A percentile compares a stretch with the other conserved stretches of the same genome.
These are phyloP conservation scores for Hypoxylon lienhwacheense DNA, from an alignment of 495 filamentous ascomycete genomes.

Conservation along the genomic window DNA sequence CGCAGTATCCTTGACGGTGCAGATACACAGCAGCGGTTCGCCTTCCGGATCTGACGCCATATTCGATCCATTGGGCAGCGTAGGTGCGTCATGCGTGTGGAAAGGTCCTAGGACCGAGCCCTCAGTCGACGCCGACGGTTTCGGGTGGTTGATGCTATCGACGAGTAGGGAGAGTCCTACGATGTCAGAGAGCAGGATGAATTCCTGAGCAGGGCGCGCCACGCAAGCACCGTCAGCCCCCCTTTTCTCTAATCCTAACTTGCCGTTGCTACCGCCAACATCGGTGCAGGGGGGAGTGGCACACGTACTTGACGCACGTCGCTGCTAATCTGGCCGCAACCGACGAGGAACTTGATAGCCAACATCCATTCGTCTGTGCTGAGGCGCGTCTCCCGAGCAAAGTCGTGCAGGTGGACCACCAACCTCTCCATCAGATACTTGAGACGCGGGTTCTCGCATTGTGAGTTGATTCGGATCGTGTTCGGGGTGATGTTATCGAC, in stretches of 20 bases:
- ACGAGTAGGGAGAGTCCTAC: slow-evolving; percentile 88
- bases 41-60: slow-evolving; percentile 75
- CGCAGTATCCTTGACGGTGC: slow-evolving; percentile 68
- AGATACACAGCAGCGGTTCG: slow-evolving; percentile 73
- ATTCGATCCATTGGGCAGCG: slow-evolving; percentile 60
- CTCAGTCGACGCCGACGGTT: slow-evolving; percentile 73
- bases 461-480: slow-evolving; percentile 72
- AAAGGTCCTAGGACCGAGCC: slow-evolving; percentile 91
- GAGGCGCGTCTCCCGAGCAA: slow-evolving; percentile 77
- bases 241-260: not conserved
- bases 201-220: slow-evolving; percentile 75
- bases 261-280: no score
- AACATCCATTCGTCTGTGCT: slow-evolving; percentile 81
- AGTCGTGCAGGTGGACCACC: slow-evolving; percentile 80
- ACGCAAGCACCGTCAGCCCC: slow-evolving; percentile 1
- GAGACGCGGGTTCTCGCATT: slow-evolving; percentile 63
- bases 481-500: slow-evolving; percentile 85
- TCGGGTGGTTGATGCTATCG: slow-evolving; percentile 90
- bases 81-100: slow-evolving; percentile 85
- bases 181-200: slow-evolving; percentile 90
- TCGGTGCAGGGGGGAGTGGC: no score
- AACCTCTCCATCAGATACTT: slow-evolving; percentile 73
- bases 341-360: slow-evolving; percentile 68
- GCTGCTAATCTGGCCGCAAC: slow-evolving; percentile 71
- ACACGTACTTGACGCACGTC: slow-evolving; percentile 66